These are phyloP conservation scores for Kondoa subrosea DNA, from an alignment of 768 basidiomycete genomes.

Conservation along the genomic window DNA sequence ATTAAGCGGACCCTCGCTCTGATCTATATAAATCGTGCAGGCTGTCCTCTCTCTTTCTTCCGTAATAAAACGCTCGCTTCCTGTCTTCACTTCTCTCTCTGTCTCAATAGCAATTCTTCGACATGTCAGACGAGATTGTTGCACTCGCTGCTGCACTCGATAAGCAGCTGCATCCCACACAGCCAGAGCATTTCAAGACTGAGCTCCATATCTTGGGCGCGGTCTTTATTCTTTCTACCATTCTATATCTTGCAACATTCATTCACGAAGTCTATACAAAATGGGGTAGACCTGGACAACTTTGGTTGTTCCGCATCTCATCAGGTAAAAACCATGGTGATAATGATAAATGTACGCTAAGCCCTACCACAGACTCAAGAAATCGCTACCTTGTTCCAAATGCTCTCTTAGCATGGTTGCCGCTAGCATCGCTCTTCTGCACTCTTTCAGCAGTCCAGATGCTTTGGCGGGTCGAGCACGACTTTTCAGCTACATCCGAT, in stretches of 20 bases:
- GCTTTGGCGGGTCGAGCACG: background rate
- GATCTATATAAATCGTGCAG: no score
- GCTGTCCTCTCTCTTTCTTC: no score
- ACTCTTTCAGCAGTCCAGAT: no score
- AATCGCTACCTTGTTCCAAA: background rate
- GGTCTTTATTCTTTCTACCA: background rate
- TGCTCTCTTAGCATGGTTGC: background rate
- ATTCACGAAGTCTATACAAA: background rate
- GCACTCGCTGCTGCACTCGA: background rate
- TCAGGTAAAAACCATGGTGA: no score
- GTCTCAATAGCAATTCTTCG: no score
- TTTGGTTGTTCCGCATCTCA: background rate
- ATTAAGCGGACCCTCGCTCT: no score
- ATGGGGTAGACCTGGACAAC: no score
- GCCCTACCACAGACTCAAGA: no score
- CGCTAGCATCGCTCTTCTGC: background rate
- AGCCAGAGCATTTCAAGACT: background rate
- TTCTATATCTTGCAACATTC: background rate
- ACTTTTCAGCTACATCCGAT: background rate
- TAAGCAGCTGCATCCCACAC: background rate
- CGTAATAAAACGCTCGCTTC: no score
- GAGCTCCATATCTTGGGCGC: background rate
- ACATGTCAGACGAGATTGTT: background rate
- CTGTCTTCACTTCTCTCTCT: no score
- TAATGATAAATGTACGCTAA: no score